These are phyloP conservation scores for Inonotus hispidus DNA, from an alignment of 1,284 basidiomycete genomes.

Conservation along the genomic window DNA sequence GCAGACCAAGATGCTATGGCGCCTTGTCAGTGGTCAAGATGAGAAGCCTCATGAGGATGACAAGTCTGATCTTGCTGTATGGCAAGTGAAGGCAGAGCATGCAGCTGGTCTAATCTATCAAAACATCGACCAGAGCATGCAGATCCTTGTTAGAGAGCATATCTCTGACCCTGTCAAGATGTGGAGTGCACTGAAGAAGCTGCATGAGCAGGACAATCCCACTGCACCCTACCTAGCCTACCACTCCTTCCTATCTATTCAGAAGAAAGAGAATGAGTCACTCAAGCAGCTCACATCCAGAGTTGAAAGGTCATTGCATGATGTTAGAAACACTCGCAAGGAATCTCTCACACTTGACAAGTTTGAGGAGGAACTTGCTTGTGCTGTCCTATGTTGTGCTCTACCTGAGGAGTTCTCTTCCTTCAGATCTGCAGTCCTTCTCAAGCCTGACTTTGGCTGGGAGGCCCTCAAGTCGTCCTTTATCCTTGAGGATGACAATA, in stretches of 20 bases:
- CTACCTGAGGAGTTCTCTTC: too few species aligned
- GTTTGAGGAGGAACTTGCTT: background rate
- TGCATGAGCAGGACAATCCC: background rate
- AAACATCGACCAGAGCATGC: too few species aligned
- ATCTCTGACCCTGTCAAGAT: background rate
- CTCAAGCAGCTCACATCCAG: background rate
- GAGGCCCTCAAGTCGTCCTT: too few species aligned
- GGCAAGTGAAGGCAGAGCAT: too few species aligned
- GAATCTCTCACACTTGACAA: background rate
- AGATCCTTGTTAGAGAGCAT: background rate
- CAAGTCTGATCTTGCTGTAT: too few species aligned
- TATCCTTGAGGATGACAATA: too few species aligned
- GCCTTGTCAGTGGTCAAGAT: too few species aligned
- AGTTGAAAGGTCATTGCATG: background rate
- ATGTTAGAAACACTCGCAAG: background rate
- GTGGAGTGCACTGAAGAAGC: background rate
- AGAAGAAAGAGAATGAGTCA: background rate
- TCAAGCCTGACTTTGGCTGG: too few species aligned
- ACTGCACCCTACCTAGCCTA: background rate
- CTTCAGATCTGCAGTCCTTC: too few species aligned
- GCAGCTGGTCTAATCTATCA: too few species aligned
- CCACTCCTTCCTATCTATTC: background rate
- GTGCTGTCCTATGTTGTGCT: background rate
- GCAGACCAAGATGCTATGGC: too few species aligned
- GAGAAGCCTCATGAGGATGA: too few species aligned